A percentile compares a stretch with the other conserved stretches of the same genome.
phyloP scores from a whole-genome alignment of 768 basidiomycete genomes.

The Psilocybe azurescens region DNA sequence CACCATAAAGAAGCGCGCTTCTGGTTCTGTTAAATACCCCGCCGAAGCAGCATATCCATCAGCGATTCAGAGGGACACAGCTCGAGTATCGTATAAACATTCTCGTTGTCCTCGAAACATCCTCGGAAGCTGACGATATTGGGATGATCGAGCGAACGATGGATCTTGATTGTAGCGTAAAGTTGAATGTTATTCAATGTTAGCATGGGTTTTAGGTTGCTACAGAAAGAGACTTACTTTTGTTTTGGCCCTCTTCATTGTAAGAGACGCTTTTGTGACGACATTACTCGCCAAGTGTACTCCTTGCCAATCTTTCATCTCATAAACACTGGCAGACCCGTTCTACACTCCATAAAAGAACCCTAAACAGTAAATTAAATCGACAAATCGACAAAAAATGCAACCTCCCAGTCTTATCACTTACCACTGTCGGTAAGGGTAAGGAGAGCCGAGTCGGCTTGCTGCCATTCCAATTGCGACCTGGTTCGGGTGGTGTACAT shows the following conservation, averaged over 20 bases:
- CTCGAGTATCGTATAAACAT: constrained; percentile 98
- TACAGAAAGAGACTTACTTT: constrained; percentile 60
- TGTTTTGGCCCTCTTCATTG: constrained; percentile 96
- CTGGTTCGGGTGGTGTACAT: no score
- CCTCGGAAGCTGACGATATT: constrained; percentile 93
- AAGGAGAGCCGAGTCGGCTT: constrained; percentile 85
- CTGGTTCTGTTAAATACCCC: constrained; percentile 89
- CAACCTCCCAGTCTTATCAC: constrained; percentile 59
- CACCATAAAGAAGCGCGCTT: constrained; percentile 90
- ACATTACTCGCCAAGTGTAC: constrained; percentile 88
- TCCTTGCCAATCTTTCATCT: constrained; percentile 78
- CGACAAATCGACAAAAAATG: constrained; percentile 45
- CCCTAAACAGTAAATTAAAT: not conserved
- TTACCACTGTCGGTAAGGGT: constrained; percentile 79
- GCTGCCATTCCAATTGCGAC: constrained; percentile 63
- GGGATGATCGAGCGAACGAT: constrained; percentile 87
- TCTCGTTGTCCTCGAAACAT: constrained; percentile 93
- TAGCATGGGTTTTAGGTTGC: not conserved
- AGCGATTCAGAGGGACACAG: constrained; percentile 89
- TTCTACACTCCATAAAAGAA: constrained; percentile 44
- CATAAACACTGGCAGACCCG: constrained; percentile 96
- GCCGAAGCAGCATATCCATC: constrained; percentile 89
- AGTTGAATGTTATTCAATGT: constrained; percentile 53
- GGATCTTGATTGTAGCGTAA: constrained; percentile 98
- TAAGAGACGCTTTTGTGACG: constrained; percentile 88